These are phyloP conservation scores for Nepenthes alata DNA, from an alignment of 179 eudicot genomes.

Conservation along the genomic window DNA sequence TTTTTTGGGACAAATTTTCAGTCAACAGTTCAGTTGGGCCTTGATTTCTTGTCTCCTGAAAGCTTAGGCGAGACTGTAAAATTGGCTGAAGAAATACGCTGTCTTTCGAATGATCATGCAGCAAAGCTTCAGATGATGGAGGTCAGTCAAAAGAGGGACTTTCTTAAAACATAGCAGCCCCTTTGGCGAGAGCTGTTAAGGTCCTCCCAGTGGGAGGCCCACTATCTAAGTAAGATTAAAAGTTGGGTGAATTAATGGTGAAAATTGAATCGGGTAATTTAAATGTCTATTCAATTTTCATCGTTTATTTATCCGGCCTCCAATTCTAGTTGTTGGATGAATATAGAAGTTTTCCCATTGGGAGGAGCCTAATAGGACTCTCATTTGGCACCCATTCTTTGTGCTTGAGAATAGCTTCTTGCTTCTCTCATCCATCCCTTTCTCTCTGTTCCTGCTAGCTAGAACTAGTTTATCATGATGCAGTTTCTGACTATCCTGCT, in stretches of 20 bases:
- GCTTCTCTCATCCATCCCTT: constrained; percentile 1
- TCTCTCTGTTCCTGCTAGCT: no score
- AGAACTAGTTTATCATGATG: not conserved
- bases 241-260: no score
- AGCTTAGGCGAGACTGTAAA: constrained; percentile 60
- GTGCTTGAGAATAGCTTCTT: not conserved
- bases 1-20: constrained; percentile 15
- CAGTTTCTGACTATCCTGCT: constrained; percentile 9
- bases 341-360: no score
- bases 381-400: not conserved
- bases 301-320: no score
- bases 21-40: constrained; percentile 89
- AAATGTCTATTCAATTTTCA: no score
- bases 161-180: constrained; percentile 2
- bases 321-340: no score
- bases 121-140: constrained; percentile 91
- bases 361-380: no score
- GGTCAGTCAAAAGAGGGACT: constrained; percentile 29
- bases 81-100: constrained; percentile 78
- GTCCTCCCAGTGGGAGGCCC: no score
- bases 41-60: constrained; percentile 91
- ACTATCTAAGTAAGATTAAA: no score
- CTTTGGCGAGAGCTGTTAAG: no score
- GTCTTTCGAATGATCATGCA: constrained; percentile 80
- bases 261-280: no score